phyloP scores from a whole-genome alignment of 1,284 basidiomycete species.

The Trichosporon faecale region DNA sequence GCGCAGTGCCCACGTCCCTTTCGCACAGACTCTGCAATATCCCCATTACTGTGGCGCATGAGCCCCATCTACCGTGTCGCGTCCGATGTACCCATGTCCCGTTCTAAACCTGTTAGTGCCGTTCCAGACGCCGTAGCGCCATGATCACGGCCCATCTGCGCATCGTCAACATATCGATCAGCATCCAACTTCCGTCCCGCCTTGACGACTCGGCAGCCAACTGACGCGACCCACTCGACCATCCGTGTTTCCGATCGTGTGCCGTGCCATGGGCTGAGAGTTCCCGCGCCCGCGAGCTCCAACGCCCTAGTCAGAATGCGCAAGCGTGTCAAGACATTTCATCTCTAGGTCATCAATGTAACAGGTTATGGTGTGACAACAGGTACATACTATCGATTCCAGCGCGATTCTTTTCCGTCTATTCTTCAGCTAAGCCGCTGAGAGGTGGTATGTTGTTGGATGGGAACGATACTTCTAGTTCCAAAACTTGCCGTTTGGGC shows the following conservation, averaged over 20 bases:
- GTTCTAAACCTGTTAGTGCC: neutral
- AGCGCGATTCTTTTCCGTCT: neutral
- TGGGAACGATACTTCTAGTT: neutral
- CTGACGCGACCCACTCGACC: neutral
- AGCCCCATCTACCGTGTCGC: no score
- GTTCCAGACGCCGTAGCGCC: neutral
- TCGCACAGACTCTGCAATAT: neutral
- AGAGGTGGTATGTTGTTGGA: neutral
- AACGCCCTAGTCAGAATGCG: neutral
- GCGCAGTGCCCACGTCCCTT: neutral
- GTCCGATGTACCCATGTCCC: neutral
- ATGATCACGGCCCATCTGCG: neutral
- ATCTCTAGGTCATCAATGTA: constrained; percentile 9
- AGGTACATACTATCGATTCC: neutral
- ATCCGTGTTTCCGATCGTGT: neutral
- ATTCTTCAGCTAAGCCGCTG: neutral
- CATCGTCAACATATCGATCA: neutral
- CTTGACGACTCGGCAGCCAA: neutral
- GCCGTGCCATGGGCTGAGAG: no score
- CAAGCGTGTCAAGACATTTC: neutral
- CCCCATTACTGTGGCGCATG: no score
- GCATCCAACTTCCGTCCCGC: no score
- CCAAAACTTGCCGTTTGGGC: neutral
- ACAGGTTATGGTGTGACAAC: neutral
- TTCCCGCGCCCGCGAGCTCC: neutral